These are phyloP conservation scores for Cytospora piceae DNA, from an alignment of 2,329 filamentous ascomycete genomes.

Conservation along the genomic window DNA sequence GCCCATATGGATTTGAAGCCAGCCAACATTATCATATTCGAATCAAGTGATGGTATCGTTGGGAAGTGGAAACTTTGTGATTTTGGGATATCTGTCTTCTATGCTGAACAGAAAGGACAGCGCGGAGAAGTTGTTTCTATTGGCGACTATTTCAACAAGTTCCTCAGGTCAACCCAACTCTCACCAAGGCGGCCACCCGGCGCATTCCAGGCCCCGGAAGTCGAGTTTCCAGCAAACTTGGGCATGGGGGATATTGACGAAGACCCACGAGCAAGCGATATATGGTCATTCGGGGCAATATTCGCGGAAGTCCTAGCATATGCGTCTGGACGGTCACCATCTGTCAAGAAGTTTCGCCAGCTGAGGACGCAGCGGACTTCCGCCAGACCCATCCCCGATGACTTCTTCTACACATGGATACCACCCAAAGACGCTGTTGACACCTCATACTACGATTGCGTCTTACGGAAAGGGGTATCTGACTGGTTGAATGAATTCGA, in stretches of 20 bases:
- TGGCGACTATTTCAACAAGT: slow-evolving; percentile 19
- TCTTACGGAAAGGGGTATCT: not conserved
- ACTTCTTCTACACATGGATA: slow-evolving; percentile 21
- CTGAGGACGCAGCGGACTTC: not conserved
- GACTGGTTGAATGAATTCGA: slow-evolving; percentile 14
- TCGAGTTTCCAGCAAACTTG: slow-evolving; percentile 3
- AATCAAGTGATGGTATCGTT: slow-evolving; percentile 9
- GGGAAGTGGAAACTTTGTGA: slow-evolving; percentile 28
- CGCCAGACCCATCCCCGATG: not conserved
- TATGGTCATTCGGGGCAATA: slow-evolving; percentile 29
- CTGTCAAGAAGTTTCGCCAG: slow-evolving; percentile 11
- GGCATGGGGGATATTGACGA: not conserved
- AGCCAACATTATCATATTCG: slow-evolving; percentile 26
- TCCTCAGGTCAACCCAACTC: slow-evolving; percentile 8
- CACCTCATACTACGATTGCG: not conserved
- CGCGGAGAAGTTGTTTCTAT: slow-evolving; percentile 4
- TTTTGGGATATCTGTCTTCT: slow-evolving; percentile 30
- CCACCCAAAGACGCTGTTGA: not conserved
- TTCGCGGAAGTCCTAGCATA: slow-evolving; percentile 27
- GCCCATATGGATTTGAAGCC: slow-evolving; percentile 30
- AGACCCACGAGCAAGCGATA: slow-evolving; percentile 9
- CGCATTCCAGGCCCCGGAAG: slow-evolving; percentile 25
- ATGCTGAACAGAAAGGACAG: not conserved
- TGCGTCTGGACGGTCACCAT: not conserved
- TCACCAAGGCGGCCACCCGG: slow-evolving; percentile 16